Base-by-base conservation (phyloP, 805 yeast genomes). In the Nakazawaea anatomiae region DNA sequence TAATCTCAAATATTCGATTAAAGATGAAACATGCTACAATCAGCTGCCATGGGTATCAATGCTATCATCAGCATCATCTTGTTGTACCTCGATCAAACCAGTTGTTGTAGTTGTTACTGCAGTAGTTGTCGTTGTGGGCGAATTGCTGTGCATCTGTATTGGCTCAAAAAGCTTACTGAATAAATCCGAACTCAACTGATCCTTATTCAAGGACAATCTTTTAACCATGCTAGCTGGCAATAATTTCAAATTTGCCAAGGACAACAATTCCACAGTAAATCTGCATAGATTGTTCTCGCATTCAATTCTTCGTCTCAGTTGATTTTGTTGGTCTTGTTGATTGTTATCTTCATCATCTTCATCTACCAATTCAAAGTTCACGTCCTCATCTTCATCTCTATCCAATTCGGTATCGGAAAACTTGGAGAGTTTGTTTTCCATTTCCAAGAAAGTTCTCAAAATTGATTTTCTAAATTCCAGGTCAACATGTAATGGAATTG, bases 341-440 rank as follows among this genome's bases (percentile, higher is more conserved):
- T 44, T 27, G 9, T 47, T 29, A 5, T 34, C 54, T 9, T 44
- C 48, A n/a, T 56, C 60, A 25, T 54, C 55, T 11, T 45, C 50
- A 8, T 54, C 57, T n/a, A 42, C 49, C 10, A 48, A 49, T 10
- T 53, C 54, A 30, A 45, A 53, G 44, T 45, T 51, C 38, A 66
- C 69, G 39, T 60, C 82, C 58, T 83, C 87, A 25, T 72, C 69
- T 35, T 73, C 82, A 27, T 67, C 69, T 57, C 85, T 70, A 42
- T 79, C 84, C 48, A 82, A 60, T 10, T 72, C 68, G 2, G 70
- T 58, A 0, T 63, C 58, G n/a, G 66, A 44, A 1, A 63, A 38
- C 42, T 61, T 65, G 0, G 82, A 80, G 10, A 71, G 56, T 27
- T 68, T 66, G 6, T 75, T 68, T 56, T 83, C 89, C 52, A 75